phyloP scores from a whole-genome alignment of 2,329 filamentous ascomycete genomes.

The Fusarium ambrosium region DNA sequence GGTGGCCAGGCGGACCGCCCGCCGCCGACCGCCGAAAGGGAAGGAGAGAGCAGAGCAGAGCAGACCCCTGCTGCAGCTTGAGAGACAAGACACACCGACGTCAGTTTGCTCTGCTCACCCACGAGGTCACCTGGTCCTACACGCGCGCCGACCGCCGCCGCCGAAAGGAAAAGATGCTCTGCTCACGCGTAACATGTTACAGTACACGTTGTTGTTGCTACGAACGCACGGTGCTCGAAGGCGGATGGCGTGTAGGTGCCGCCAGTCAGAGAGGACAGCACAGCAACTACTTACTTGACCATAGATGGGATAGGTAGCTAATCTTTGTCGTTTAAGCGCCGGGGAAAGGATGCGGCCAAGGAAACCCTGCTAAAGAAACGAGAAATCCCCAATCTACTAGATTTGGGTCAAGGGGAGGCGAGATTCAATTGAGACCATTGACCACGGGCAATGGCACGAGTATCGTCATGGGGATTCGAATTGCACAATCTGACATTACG shows the following conservation, averaged over 20 bases:
- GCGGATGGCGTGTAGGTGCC: constrained; percentile 10
- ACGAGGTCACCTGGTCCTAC: constrained; percentile 8
- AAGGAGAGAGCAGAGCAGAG: neutral
- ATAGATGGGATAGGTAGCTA: neutral
- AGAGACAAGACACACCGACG: constrained; percentile 21
- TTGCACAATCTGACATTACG: constrained; percentile 8
- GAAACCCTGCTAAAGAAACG: constrained; percentile 3
- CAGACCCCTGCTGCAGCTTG: constrained; percentile 14
- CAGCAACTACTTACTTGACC: neutral
- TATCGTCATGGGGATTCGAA: constrained; percentile 10
- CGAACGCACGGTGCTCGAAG: neutral
- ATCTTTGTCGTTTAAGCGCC: constrained; percentile 3
- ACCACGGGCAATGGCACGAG: constrained; percentile 18
- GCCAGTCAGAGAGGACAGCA: constrained; percentile 1
- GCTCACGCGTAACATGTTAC: constrained; percentile 3
- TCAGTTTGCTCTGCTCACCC: constrained; percentile 29
- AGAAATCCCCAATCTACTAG: neutral
- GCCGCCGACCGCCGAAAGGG: constrained; percentile 13
- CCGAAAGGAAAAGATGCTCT: neutral
- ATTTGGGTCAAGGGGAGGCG: constrained; percentile 24
- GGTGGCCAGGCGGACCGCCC: constrained; percentile 6
- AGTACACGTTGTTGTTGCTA: neutral
- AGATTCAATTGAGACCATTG: constrained; percentile 35
- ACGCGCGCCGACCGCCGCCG: neutral
- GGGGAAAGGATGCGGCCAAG: neutral